These are phyloP conservation scores for Kwoniella shivajii DNA, from an alignment of 1,284 basidiomycete species.

Conservation along the genomic window DNA sequence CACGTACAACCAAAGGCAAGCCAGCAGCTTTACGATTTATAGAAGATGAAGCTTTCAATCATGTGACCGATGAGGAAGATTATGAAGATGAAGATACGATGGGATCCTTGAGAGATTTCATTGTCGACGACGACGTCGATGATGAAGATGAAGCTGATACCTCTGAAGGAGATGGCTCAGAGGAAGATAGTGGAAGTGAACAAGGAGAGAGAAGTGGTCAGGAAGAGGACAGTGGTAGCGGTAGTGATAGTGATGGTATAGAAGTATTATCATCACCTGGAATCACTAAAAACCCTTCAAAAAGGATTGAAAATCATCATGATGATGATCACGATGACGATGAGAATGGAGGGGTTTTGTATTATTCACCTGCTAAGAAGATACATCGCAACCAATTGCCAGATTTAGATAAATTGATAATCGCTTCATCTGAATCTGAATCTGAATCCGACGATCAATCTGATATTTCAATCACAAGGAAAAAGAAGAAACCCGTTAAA, in stretches of 20 bases:
- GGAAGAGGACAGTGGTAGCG: conserved; percentile 4
- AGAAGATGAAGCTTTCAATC: conserved; percentile 6
- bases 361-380: conserved; percentile 27
- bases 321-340: conserved; percentile 8
- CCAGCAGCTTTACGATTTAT: conserved; percentile 1
- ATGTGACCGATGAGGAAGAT: conserved; percentile 14
- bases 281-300: neutral
- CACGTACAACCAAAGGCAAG: neutral
- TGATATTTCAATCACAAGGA: neutral
- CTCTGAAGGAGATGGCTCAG: neutral
- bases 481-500: conserved; percentile 3
- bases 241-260: conserved; percentile 7
- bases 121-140: conserved; percentile 33
- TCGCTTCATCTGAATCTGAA: conserved; percentile 12
- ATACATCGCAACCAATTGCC: conserved; percentile 15
- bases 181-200: neutral
- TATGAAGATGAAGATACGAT: conserved; percentile 34
- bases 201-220: neutral
- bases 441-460: neutral
- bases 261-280: neutral
- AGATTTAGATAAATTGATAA: conserved; percentile 16
- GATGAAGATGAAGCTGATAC: neutral
- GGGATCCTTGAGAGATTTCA: conserved; percentile 46
- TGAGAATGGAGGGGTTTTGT: conserved; percentile 18
- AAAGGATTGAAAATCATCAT: neutral